Percentiles rank a stretch among this genome's conserved stretches.
Evolutionary conservation across 495 filamentous ascomycete species (phyloP).

Genomic region (Penicillium psychrofluorescens): DNA sequence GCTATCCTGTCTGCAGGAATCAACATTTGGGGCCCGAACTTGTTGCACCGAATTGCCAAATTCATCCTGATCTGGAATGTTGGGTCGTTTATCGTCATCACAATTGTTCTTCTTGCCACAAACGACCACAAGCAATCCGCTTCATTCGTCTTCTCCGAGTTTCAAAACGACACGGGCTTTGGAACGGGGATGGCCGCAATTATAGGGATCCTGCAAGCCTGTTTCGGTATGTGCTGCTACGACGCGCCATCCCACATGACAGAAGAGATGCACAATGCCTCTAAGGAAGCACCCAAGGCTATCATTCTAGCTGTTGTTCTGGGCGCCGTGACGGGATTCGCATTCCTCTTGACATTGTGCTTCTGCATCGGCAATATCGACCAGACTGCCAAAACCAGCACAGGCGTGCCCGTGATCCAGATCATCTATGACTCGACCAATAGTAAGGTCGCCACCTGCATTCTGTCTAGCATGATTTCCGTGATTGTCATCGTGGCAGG

Average conservation of each 20-base stretch:
- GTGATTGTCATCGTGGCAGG: slow-evolving; percentile 35
- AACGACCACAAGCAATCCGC: slow-evolving; percentile 50
- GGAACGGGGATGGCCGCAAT: slow-evolving; percentile 43
- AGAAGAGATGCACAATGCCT: slow-evolving; percentile 44
- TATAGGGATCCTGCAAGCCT: slow-evolving; percentile 48
- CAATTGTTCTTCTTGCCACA: slow-evolving; percentile 43
- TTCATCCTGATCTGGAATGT: slow-evolving; percentile 51
- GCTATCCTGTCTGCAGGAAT: slow-evolving; percentile 32
- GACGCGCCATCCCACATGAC: slow-evolving; percentile 41
- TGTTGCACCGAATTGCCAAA: slow-evolving; percentile 45
- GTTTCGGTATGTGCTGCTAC: slow-evolving; percentile 53
- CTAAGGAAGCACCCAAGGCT: slow-evolving; percentile 44
- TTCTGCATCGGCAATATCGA: slow-evolving; percentile 44
- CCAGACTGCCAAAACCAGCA: slow-evolving; percentile 28
- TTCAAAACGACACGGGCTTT: slow-evolving; percentile 51
- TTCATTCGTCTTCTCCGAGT: slow-evolving; percentile 49
- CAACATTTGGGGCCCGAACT: slow-evolving; percentile 45
- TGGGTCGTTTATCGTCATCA: slow-evolving; percentile 41
- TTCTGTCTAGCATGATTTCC: slow-evolving; percentile 30
- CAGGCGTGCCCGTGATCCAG: slow-evolving; percentile 41
- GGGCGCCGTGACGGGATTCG: slow-evolving; percentile 42
- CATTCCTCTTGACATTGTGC: slow-evolving; percentile 39
- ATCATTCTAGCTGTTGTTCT: slow-evolving; percentile 49
- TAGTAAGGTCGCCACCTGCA: slow-evolving; percentile 32
- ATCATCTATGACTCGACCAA: slow-evolving; percentile 43